A percentile compares a stretch with the other conserved stretches of the same genome.
Evolutionary conservation across 2,329 filamentous ascomycete genomes (phyloP).

Genomic region (Xylaria arbuscula): DNA sequence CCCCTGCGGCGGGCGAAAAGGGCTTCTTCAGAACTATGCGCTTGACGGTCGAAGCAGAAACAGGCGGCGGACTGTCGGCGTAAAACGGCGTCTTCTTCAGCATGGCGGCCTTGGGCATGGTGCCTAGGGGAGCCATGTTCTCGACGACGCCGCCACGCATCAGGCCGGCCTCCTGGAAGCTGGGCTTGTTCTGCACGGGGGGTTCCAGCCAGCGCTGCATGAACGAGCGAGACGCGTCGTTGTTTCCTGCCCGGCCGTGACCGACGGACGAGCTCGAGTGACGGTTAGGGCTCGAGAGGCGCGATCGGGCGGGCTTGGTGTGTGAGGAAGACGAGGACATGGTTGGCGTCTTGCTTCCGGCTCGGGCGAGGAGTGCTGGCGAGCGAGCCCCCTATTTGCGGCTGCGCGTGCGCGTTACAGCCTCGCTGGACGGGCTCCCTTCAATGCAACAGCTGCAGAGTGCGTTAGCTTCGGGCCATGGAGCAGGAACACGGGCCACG

Average conservation of each 20-base stretch:
- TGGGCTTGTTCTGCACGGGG: slow-evolving; percentile 70
- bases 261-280: slow-evolving; percentile 53
- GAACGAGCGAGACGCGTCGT: slow-evolving; percentile 58
- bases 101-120: slow-evolving; percentile 72
- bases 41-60: slow-evolving; percentile 41
- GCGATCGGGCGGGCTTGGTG: slow-evolving; percentile 57
- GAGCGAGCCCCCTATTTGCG: slow-evolving; percentile 47
- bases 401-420: slow-evolving; percentile 40
- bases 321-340: slow-evolving; percentile 47
- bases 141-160: slow-evolving; percentile 80
- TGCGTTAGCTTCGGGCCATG: slow-evolving; percentile 38
- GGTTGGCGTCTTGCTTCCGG: slow-evolving; percentile 18
- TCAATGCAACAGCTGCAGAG: slow-evolving; percentile 36
- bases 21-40: slow-evolving; percentile 50
- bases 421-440: slow-evolving; percentile 38
- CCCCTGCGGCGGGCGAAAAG: slow-evolving; percentile 23
- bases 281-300: slow-evolving; percentile 64
- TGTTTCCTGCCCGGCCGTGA: slow-evolving; percentile 37
- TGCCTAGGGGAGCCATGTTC: slow-evolving; percentile 84
- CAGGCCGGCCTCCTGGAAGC: slow-evolving; percentile 82
- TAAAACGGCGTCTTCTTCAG: slow-evolving; percentile 61
- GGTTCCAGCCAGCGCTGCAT: slow-evolving; percentile 71
- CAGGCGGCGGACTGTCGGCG: slow-evolving; percentile 46
- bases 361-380: slow-evolving; percentile 33
- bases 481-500: slow-evolving; percentile 11